phyloP scores from a whole-genome alignment of 495 filamentous ascomycete species.

The Apodospora peruviana region DNA sequence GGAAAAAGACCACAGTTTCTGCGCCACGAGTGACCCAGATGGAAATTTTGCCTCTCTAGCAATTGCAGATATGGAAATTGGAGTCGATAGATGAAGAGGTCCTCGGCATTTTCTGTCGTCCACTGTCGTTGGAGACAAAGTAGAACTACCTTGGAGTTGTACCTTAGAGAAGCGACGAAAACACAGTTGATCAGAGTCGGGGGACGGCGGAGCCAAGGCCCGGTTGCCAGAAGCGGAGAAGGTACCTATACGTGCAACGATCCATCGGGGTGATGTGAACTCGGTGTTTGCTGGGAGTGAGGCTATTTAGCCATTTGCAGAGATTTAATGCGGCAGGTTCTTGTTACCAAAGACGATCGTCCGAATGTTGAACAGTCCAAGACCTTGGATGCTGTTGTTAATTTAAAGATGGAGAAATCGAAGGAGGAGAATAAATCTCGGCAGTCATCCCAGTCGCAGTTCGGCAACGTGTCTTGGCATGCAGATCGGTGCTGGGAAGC shows the following conservation, averaged over 20 bases:
- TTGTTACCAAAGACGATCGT: too few relatives aligned
- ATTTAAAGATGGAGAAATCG: neutral
- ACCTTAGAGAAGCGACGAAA: too few relatives aligned
- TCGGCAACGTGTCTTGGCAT: slow-evolving; percentile 17
- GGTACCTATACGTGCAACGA: slow-evolving; percentile 7
- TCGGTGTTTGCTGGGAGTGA: neutral
- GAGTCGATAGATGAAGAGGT: neutral
- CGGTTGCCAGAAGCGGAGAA: neutral
- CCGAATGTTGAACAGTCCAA: too few relatives aligned
- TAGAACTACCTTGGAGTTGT: too few relatives aligned
- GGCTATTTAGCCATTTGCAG: neutral
- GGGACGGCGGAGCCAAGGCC: slow-evolving; percentile 2
- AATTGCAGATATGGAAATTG: neutral
- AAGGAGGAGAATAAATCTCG: slow-evolving; percentile 13
- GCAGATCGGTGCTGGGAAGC: slow-evolving; percentile 15
- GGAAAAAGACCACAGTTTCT: neutral
- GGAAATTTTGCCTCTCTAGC: too few relatives aligned
- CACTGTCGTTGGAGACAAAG: too few relatives aligned
- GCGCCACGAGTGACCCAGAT: too few relatives aligned
- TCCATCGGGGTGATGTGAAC: neutral
- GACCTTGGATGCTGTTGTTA: neutral
- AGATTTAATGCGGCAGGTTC: neutral
- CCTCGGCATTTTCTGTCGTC: neutral
- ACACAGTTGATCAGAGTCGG: too few relatives aligned
- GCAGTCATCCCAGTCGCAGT: slow-evolving; percentile 11